Evolutionary conservation across 768 basidiomycete genomes (phyloP), one percentile per base, ranked within the genome.

Genomic region (Collybia sp.): DNA sequence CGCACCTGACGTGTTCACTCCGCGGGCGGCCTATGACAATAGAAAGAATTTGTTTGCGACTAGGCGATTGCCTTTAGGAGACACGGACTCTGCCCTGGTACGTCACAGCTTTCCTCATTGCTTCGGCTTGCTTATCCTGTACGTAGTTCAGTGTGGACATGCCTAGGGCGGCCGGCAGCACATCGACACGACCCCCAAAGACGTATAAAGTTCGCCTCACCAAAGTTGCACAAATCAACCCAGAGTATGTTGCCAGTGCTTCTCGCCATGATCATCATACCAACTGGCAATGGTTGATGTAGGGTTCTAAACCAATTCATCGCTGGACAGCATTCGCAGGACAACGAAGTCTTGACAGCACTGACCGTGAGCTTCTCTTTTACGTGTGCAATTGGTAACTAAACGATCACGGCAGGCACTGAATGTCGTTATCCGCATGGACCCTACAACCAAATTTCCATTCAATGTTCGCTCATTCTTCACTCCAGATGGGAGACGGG

Each of bases 381-480:
- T 40, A 30, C 16, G 32, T 5, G 15, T 10, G 1, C 17, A 48
- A 18, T 33, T 19, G 2, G n/a, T 40, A 30, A 18, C 15, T 49
- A 17, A 40, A 31, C 20, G 5, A n/a, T n/a, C 8, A 16, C 40
- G 37, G 13, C 17, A 88, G 85, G 83, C 85, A 0, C 58, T 84
- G 40, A 90, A 91, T 48, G 82, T 89, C 3, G 82, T 82, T 10
- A 73, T 91, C 12, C 76, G 88, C 0, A 86, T 86, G 83, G 77
- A 79, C 44, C 88, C 88, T 0, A 83, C 77, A 2, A 59, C 79
- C 58, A 71, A 72, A 15, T 80, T 82, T 46, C 85, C 88, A 0
- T 87, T 82, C 70, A 84, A 88, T 43, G 75, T 81, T 6, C 76
- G 88, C 0, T 87, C 85, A 0, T 89, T 91, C 63, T 91, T 83